Evolutionary conservation across 2,329 filamentous ascomycete species (phyloP).

Genomic region (Ophiostoma australiae): DNA sequence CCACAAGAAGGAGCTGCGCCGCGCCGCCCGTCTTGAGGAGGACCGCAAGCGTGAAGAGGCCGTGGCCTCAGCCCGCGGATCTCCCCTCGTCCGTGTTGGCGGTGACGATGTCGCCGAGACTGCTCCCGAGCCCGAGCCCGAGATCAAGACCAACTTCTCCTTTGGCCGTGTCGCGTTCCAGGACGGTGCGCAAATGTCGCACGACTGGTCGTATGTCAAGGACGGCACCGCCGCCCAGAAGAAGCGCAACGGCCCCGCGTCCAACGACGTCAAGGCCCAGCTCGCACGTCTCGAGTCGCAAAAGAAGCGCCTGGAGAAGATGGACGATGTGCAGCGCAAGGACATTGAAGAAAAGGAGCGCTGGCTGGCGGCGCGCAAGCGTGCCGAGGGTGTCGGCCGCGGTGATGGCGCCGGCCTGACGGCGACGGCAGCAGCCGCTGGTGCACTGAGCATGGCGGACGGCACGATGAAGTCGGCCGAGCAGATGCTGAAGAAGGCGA

Average conservation of each 20-base stretch:
- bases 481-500: slow-evolving; percentile 80
- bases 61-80: slow-evolving; percentile 55
- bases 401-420: slow-evolving; percentile 53
- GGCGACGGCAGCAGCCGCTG: slow-evolving; percentile 25
- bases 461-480: slow-evolving; percentile 39
- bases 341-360: slow-evolving; percentile 90
- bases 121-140: slow-evolving; percentile 21
- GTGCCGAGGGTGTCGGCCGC: slow-evolving; percentile 80
- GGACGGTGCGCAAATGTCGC: slow-evolving; percentile 75
- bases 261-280: slow-evolving; percentile 74
- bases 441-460: slow-evolving; percentile 18
- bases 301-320: slow-evolving; percentile 67
- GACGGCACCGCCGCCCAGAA: slow-evolving; percentile 47
- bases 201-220: slow-evolving; percentile 60
- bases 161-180: slow-evolving; percentile 90
- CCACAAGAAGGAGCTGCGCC: slow-evolving; percentile 80
- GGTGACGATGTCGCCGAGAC: slow-evolving; percentile 44
- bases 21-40: slow-evolving; percentile 74
- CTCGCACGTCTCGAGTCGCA: slow-evolving; percentile 84
- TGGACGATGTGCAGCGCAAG: slow-evolving; percentile 74
- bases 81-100: slow-evolving; percentile 39
- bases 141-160: slow-evolving; percentile 61
- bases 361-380: slow-evolving; percentile 87
- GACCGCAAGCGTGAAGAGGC: slow-evolving; percentile 61
- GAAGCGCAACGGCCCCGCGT: slow-evolving; percentile 68